Conservation (phyloP, 495 filamentous ascomycete species). For the Coniosporium apollinis region DNA sequence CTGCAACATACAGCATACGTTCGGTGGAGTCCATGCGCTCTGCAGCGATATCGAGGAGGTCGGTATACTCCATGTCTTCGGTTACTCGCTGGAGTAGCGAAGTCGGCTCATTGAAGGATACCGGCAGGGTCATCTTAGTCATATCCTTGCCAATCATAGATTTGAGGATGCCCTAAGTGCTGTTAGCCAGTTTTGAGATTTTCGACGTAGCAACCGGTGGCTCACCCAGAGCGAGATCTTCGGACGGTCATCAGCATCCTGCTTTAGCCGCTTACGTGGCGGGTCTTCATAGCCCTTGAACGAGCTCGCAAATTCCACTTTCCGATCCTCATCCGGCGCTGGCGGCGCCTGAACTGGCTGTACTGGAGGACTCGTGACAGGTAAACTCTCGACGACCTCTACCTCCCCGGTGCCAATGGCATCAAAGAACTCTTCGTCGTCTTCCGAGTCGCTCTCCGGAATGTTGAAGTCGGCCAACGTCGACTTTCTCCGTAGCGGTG, state of each 20-base stretch:
- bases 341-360: conserved; percentile 15
- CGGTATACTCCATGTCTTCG: conserved; percentile 95
- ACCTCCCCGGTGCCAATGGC: conserved; percentile 87
- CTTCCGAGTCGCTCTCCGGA: conserved; percentile 51
- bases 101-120: conserved; percentile 97
- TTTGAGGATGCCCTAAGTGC: conserved; percentile 72
- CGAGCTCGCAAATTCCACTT: conserved; percentile 35
- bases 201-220: neutral
- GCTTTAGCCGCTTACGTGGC: conserved; percentile 55
- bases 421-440: conserved; percentile 93
- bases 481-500: conserved; percentile 32
- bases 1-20: conserved; percentile 88
- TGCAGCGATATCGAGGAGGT: conserved; percentile 80
- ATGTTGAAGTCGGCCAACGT: conserved; percentile 44
- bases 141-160: conserved; percentile 99
- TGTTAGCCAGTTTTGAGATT: conserved; percentile 11
- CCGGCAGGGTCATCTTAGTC: conserved; percentile 98
- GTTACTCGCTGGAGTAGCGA: conserved; percentile 90
- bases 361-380: conserved; percentile 24
- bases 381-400: conserved; percentile 48
- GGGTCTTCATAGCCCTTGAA: conserved; percentile 87
- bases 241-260: conserved; percentile 83
- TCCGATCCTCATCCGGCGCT: conserved; percentile 23
- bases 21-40: conserved; percentile 76
- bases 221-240: conserved; percentile 93